A percentile compares a stretch with the other conserved stretches of the same genome.
Evolutionary conservation across 345 rosid species (phyloP).

Genomic region (Theobroma cacao): DNA sequence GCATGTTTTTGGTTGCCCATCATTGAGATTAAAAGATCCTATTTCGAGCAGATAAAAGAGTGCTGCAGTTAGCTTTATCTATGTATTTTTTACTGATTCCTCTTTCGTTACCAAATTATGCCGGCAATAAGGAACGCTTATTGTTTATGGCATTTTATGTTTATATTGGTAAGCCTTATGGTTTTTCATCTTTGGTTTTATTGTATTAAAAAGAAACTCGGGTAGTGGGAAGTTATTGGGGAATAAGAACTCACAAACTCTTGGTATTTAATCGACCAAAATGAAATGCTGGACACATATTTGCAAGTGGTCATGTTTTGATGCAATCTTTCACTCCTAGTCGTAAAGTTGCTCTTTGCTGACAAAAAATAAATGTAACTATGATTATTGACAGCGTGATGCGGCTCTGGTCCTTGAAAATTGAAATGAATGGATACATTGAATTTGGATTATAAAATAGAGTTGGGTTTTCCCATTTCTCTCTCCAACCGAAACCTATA

Average conservation of each 20-base stretch:
- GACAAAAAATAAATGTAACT: too few relatives aligned
- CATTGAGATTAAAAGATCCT: not conserved
- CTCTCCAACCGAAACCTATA: too few relatives aligned
- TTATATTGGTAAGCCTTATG: conserved; percentile 11
- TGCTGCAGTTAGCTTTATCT: conserved; percentile 6
- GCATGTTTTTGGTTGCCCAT: not conserved
- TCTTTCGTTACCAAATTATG: not conserved
- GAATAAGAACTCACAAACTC: conserved; percentile 12
- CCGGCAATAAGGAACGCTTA: conserved; percentile 1
- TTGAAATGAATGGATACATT: too few relatives aligned
- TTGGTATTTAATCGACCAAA: not conserved
- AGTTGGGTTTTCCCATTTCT: too few relatives aligned
- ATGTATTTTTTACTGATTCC: not conserved
- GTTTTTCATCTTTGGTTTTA: not conserved
- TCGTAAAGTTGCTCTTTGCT: too few relatives aligned
- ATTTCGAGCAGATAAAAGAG: not conserved
- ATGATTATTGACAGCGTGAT: too few relatives aligned
- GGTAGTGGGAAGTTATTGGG: not conserved
- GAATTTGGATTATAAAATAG: too few relatives aligned
- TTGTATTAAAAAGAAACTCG: not conserved
- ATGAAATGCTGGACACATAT: not conserved
- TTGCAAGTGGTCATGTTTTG: not conserved
- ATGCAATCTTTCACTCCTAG: too few relatives aligned
- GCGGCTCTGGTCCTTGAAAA: too few relatives aligned
- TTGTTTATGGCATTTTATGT: conserved; percentile 15